Evolutionary conservation across 129 eudicot species (phyloP).

Genomic region (Artemisia argyi): DNA sequence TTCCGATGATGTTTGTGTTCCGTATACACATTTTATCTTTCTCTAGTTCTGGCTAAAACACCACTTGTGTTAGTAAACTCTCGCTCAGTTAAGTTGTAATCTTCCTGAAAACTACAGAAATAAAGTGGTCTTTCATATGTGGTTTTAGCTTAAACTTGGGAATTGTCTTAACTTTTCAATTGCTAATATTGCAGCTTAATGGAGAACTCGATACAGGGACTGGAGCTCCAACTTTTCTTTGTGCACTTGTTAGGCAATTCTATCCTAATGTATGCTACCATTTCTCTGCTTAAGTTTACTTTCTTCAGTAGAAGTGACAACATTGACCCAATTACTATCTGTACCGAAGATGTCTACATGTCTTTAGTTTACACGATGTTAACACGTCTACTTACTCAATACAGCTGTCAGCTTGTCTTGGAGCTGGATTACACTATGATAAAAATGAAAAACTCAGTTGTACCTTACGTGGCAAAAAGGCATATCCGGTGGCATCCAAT

Average conservation of each 20-base stretch:
- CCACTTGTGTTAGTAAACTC: too few relatives aligned
- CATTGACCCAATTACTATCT: too few relatives aligned
- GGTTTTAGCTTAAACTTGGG: conserved; percentile 1
- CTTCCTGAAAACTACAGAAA: neutral
- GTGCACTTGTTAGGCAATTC: conserved; percentile 65
- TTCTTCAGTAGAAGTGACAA: too few relatives aligned
- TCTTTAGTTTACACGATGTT: neutral
- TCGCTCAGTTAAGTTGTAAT: neutral
- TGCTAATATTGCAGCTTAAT: conserved; percentile 49
- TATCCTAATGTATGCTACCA: conserved; percentile 58
- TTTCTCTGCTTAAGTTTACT: neutral
- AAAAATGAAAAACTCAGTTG: conserved; percentile 50
- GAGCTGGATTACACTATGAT: conserved; percentile 72
- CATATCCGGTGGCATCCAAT: conserved; percentile 58
- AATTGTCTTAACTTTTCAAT: conserved; percentile 5
- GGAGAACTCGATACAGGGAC: conserved; percentile 86
- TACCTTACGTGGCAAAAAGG: conserved; percentile 64
- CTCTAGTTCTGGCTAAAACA: too few relatives aligned
- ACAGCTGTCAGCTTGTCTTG: conserved; percentile 63
- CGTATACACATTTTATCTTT: too few relatives aligned
- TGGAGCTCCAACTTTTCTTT: conserved; percentile 65
- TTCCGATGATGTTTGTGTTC: too few relatives aligned
- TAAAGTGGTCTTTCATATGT: neutral
- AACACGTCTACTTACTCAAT: conserved; percentile 18
- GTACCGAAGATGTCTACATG: too few relatives aligned